Base-by-base conservation (phyloP, 2,329 filamentous ascomycete species). In the Colletotrichum acutatum region DNA sequence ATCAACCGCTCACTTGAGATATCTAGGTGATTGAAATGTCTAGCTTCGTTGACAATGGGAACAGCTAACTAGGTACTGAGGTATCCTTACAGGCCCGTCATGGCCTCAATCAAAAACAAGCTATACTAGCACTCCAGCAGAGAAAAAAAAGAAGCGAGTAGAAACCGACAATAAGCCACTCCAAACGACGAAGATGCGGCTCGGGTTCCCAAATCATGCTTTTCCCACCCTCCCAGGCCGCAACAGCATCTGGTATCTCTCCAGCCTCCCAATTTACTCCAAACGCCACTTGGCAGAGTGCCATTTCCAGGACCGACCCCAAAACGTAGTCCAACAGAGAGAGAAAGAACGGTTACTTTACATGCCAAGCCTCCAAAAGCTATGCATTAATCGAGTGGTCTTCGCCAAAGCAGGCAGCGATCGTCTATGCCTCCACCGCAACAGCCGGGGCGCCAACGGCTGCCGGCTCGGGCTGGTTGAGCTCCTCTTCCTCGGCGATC, bases 401-500 rank as follows among this genome's bases (percentile, higher is more conserved):
- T 62, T 73, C 73, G 66, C 67, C 69, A 64, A 56, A 66, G 60
- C 53, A 62, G 62, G 30, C 60, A 66, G 46, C 16, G n/a, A 28
- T 22, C 69, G 24, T 60, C 34, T 65, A 85, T 58, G 83, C 83
- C 66, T 80, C 83, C 34, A 85, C 83, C 49, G 83, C 78, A 46
- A 85, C 83, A 5, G 75, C 69, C 8, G 68, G 69, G 11, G 76
- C 74, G 26, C 74, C 71, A 22, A 74, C 62, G 22, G 72, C 69
- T 24, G 81, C 80, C 5, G 77, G 79, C 66, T 81, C 78, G 16
- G 82, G 81, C 62, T 83, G 78, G 58, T 77, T 75, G 8, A 84
- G 82, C 76, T 86, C 83, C 72, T 87, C 83, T 60, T 89, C 84
- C 71, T 84, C 82, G 14, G 87, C 89, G 68, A 90, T 90, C 80